phyloP scores from a whole-genome alignment of 306 rosid genomes.

The Sechiopsis laciniata region DNA sequence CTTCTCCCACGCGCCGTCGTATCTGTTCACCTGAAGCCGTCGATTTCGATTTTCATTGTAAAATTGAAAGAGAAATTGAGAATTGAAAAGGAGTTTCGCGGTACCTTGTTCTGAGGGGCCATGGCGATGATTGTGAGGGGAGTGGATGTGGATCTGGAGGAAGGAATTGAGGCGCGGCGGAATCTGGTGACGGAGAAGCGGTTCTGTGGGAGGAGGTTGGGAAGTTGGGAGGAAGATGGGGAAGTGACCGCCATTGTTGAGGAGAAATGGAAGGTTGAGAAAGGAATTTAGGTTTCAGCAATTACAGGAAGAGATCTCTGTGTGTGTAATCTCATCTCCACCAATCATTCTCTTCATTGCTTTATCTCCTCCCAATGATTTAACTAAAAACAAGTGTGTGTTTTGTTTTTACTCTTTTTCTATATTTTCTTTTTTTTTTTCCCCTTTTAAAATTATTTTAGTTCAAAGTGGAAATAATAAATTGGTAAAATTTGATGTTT shows the following conservation, averaged over 20 bases:
- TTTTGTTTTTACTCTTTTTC: too few species aligned
- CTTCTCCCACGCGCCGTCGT: slow-evolving; percentile 66
- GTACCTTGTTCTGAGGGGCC: slow-evolving; percentile 74
- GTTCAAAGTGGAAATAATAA: too few species aligned
- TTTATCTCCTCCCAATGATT: slow-evolving; percentile 5
- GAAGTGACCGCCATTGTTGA: slow-evolving; percentile 56
- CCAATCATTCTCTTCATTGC: slow-evolving; percentile 47
- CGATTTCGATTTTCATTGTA: background rate
- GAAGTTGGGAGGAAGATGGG: slow-evolving; percentile 43
- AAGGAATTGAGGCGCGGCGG: slow-evolving; percentile 22
- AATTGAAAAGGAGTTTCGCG: background rate
- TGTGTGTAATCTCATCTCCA: slow-evolving; percentile 25
- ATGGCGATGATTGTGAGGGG: slow-evolving; percentile 53
- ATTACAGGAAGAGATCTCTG: background rate
- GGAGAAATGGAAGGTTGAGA: background rate
- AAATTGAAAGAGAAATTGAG: background rate
- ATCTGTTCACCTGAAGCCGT: slow-evolving; percentile 67
- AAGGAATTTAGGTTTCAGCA: background rate
- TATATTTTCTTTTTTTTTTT: too few species aligned
- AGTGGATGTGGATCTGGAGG: slow-evolving; percentile 22
- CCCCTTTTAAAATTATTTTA: too few species aligned
- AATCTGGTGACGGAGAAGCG: slow-evolving; percentile 28
- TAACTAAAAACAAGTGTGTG: too few species aligned
- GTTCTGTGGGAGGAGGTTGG: slow-evolving; percentile 22
- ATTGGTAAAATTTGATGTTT: too few species aligned